Evolutionary conservation across 805 yeast genomes (phyloP).

Genomic region (Candida corydali): DNA sequence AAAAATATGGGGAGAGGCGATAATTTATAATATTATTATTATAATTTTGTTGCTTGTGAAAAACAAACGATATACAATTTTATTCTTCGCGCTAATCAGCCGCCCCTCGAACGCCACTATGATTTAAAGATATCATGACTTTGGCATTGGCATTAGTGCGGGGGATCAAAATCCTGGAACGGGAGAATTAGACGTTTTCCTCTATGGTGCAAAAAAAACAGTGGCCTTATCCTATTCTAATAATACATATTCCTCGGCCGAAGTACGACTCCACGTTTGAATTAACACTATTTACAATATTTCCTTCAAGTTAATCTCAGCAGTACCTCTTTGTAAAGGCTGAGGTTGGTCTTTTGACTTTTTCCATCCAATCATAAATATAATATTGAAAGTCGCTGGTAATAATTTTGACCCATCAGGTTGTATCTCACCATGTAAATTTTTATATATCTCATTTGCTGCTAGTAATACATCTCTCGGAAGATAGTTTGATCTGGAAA

Average conservation of each 20-base stretch:
- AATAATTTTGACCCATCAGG: conserved; percentile 40
- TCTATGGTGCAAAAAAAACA: too few relatives aligned
- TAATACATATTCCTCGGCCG: too few relatives aligned
- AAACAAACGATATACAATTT: neutral
- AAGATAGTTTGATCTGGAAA: conserved; percentile 39
- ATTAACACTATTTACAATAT: too few relatives aligned
- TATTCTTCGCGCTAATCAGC: neutral
- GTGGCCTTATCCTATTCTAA: too few relatives aligned
- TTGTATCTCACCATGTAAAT: conserved; percentile 65
- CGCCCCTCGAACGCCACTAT: too few relatives aligned
- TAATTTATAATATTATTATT: neutral
- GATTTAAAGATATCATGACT: too few relatives aligned
- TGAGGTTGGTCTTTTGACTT: conserved; percentile 64
- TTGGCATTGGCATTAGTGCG: too few relatives aligned
- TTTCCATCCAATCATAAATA: conserved; percentile 89
- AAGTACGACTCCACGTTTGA: too few relatives aligned
- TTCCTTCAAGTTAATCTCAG: conserved; percentile 64
- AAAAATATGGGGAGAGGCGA: conserved; percentile 1
- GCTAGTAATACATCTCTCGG: conserved; percentile 66
- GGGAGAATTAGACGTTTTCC: too few relatives aligned
- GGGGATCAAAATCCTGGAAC: too few relatives aligned
- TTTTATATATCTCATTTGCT: conserved; percentile 68
- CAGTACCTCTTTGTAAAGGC: conserved; percentile 72
- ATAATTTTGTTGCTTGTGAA: neutral
- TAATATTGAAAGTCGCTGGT: conserved; percentile 78